Evolutionary conservation across 1,284 basidiomycete species (phyloP).

Genomic region (Rhodotorula sp.): DNA sequence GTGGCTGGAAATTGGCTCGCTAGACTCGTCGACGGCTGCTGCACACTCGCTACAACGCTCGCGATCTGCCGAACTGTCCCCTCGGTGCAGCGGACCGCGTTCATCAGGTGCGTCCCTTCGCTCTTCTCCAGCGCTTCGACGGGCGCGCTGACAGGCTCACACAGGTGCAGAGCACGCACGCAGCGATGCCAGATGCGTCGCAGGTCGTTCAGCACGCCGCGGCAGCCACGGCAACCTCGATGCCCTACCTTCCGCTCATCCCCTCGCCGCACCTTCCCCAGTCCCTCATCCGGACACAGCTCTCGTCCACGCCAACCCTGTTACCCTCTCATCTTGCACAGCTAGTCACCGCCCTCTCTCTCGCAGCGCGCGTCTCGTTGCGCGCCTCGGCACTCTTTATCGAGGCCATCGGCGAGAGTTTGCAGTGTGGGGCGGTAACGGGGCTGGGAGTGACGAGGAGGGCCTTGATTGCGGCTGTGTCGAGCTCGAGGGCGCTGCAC

Average conservation of each 20-base stretch:
- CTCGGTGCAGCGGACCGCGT: no score
- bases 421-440: conserved; percentile 39
- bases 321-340: conserved; percentile 50
- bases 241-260: not conserved
- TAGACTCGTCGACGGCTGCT: not conserved
- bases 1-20: not conserved
- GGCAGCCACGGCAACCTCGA: not conserved
- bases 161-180: no score
- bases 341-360: conserved; percentile 50
- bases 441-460: conserved; percentile 49
- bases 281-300: conserved; percentile 21
- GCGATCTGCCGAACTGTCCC: not conserved
- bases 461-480: conserved; percentile 50
- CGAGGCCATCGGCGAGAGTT: conserved; percentile 50
- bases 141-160: no score
- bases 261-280: conserved; percentile 8
- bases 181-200: no score
- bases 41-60: not conserved
- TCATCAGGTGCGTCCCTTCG: no score
- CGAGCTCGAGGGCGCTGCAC: conserved; percentile 48
- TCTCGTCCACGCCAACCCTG: conserved; percentile 43
- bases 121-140: no score
- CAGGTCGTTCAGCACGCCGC: no score
- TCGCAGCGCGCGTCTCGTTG: conserved; percentile 49
- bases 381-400: conserved; percentile 50